Conservation (phyloP, 768 basidiomycete genomes). For the Lentinula lateritia region DNA sequence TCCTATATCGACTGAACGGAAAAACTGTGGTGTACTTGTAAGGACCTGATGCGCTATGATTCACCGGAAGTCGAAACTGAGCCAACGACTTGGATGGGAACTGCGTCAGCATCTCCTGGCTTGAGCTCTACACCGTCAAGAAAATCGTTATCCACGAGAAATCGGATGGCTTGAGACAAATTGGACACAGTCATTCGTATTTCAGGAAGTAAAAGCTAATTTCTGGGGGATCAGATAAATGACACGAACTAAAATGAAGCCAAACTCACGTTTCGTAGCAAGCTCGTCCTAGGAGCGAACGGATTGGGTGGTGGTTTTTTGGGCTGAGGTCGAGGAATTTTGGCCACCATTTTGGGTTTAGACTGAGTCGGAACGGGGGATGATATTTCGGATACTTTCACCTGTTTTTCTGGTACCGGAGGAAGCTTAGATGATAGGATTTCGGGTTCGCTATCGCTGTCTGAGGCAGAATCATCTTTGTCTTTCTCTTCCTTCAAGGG, state of each 20-base stretch:
- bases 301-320: constrained; percentile 53
- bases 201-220: constrained; percentile 75
- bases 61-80: constrained; percentile 1
- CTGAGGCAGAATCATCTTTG: constrained; percentile 11
- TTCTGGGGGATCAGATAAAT: constrained; percentile 3
- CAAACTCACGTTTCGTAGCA: constrained; percentile 71
- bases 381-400: background rate
- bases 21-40: background rate
- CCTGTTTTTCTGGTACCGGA: background rate
- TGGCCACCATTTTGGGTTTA: constrained; percentile 14
- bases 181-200: constrained; percentile 87
- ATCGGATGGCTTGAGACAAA: constrained; percentile 87
- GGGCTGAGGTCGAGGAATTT: constrained; percentile 28
- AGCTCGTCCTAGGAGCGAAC: constrained; percentile 60
- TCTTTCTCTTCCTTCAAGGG: background rate
- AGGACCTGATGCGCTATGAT: no score
- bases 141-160: constrained; percentile 88
- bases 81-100: constrained; percentile 55
- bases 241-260: background rate
- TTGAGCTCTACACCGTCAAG: constrained; percentile 71
- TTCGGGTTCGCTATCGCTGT: constrained; percentile 49
- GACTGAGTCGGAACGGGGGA: background rate
- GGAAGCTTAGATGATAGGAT: constrained; percentile 19
- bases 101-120: constrained; percentile 68
- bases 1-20: background rate